Evolutionary conservation across 805 yeast genomes (phyloP).

Genomic region (Millerozyma miso): DNA sequence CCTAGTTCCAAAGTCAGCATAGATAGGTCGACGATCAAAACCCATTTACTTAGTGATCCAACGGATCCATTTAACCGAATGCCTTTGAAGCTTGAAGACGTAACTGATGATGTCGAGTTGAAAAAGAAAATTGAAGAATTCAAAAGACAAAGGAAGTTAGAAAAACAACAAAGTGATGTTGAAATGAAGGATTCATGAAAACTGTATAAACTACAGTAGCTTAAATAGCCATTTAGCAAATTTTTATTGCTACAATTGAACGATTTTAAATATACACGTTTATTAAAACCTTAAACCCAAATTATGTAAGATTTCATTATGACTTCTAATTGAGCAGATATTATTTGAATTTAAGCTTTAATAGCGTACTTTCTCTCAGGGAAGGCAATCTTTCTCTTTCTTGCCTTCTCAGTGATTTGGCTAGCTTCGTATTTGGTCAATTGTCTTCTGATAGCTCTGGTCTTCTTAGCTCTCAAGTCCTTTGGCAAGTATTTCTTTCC

Average conservation of each 20-base stretch:
- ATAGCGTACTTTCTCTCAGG: constrained; percentile 98
- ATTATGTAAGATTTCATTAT: constrained; percentile 5
- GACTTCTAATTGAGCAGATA: constrained; percentile 4
- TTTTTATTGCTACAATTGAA: not conserved
- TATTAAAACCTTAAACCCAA: constrained; percentile 13
- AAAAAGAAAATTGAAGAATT: constrained; percentile 58
- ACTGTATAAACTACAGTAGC: not conserved
- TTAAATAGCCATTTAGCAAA: not conserved
- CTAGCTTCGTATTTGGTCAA: constrained; percentile 83
- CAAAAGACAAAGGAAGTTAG: constrained; percentile 39
- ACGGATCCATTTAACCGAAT: constrained; percentile 96
- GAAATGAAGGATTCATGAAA: constrained; percentile 15
- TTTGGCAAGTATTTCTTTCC: constrained; percentile 96
- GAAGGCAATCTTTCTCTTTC: constrained; percentile 91
- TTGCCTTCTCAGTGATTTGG: constrained; percentile 80
- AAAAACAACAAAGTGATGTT: constrained; percentile 12
- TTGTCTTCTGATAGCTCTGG: constrained; percentile 99
- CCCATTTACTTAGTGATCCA: constrained; percentile 89
- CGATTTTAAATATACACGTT: constrained; percentile 13
- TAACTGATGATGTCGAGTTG: constrained; percentile 70
- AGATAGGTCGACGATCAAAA: constrained; percentile 87
- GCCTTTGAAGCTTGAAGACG: constrained; percentile 88
- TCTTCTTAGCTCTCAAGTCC: constrained; percentile 98
- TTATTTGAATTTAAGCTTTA: constrained; percentile 69
- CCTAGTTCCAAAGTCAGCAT: constrained; percentile 83